Conservation (phyloP, 345 rosid species). For the Erysimum cheiranthoides region DNA sequence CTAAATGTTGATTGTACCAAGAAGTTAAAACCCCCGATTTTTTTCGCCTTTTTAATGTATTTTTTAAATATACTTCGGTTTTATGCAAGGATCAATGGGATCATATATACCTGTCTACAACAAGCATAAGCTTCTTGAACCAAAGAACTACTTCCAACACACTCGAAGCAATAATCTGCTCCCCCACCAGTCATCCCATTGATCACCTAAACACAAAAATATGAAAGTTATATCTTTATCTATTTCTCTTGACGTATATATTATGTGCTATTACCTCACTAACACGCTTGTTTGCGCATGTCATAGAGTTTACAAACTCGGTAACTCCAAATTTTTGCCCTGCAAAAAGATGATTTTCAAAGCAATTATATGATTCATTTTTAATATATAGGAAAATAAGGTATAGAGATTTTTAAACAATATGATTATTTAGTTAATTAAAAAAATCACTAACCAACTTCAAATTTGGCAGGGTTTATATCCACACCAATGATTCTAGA, state of each 20-base stretch:
- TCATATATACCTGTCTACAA: slow-evolving; percentile 69
- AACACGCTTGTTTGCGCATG: slow-evolving; percentile 53
- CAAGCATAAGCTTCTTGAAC: slow-evolving; percentile 74
- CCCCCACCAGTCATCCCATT: slow-evolving; percentile 79
- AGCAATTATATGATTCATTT: not conserved
- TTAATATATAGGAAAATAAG: not conserved
- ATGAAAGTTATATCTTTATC: not conserved
- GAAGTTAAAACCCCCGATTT: not conserved
- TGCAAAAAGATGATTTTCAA: slow-evolving; percentile 28
- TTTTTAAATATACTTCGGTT: not conserved
- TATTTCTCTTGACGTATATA: not conserved
- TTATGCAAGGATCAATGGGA: not conserved
- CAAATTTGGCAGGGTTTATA: slow-evolving; percentile 66
- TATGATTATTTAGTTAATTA: not conserved
- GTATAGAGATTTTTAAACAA: not conserved
- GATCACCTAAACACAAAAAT: slow-evolving; percentile 46
- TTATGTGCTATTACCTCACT: slow-evolving; percentile 57
- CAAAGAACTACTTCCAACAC: slow-evolving; percentile 64
- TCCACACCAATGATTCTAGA: slow-evolving; percentile 79
- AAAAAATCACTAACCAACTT: slow-evolving; percentile 58
- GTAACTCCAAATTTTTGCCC: slow-evolving; percentile 77
- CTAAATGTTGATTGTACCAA: slow-evolving; percentile 42
- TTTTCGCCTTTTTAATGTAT: not conserved
- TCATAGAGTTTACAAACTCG: slow-evolving; percentile 66
- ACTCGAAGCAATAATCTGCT: slow-evolving; percentile 87